These are phyloP conservation scores for Kluyveromyces siamensis DNA, from an alignment of 805 yeast species.

Conservation along the genomic window DNA sequence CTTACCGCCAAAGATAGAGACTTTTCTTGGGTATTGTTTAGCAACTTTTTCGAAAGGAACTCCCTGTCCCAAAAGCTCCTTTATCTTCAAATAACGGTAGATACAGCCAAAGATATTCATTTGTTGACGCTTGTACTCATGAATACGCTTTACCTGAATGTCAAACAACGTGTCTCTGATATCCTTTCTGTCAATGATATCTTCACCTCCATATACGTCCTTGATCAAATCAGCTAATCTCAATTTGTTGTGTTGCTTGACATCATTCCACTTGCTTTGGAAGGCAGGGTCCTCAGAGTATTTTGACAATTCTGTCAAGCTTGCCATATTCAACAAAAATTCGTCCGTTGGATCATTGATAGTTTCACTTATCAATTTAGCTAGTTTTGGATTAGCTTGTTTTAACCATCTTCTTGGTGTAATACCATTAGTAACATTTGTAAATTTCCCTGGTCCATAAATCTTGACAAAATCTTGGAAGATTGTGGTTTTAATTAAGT, in stretches of 20 bases:
- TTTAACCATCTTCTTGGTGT: slow-evolving; percentile 95
- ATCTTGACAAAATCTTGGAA: slow-evolving; percentile 82
- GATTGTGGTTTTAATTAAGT: slow-evolving; percentile 78
- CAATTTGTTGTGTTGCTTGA: slow-evolving; percentile 62
- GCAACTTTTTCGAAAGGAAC: slow-evolving; percentile 54
- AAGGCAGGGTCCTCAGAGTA: slow-evolving; percentile 62
- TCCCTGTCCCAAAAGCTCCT: slow-evolving; percentile 32
- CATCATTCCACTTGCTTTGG: slow-evolving; percentile 58
- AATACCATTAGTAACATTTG: slow-evolving; percentile 89
- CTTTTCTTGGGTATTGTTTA: slow-evolving; percentile 58
- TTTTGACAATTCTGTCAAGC: slow-evolving; percentile 57
- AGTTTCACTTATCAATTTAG: slow-evolving; percentile 62
- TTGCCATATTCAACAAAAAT: slow-evolving; percentile 58
- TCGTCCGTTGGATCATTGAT: slow-evolving; percentile 52
- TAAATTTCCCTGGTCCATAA: slow-evolving; percentile 75
- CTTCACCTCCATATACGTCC: slow-evolving; percentile 43
- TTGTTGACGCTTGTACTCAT: slow-evolving; percentile 94
- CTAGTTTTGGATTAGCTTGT: slow-evolving; percentile 81
- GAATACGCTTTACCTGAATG: slow-evolving; percentile 89
- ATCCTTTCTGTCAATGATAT: slow-evolving; percentile 48
- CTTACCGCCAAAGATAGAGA: slow-evolving; percentile 84
- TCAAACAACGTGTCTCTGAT: slow-evolving; percentile 67
- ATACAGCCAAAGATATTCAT: slow-evolving; percentile 85
- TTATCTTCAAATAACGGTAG: slow-evolving; percentile 69
- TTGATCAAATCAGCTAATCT: slow-evolving; percentile 61